phyloP scores from a whole-genome alignment of 768 basidiomycete species.

The Serpula lacrymans region DNA sequence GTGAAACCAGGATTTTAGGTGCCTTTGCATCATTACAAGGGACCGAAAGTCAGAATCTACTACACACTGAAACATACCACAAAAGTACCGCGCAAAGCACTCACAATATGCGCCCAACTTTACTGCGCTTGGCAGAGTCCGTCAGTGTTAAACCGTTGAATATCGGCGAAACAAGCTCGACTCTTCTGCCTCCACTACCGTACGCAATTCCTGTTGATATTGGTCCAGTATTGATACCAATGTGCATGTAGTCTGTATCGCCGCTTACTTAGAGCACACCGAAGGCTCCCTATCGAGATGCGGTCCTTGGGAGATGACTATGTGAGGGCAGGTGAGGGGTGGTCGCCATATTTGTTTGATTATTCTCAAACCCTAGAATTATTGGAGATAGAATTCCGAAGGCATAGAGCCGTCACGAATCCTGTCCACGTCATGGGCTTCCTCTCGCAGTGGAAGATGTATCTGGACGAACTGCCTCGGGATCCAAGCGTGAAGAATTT shows the following conservation, averaged over 20 bases:
- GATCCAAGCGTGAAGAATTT: slow-evolving; percentile 42
- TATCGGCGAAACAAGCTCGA: slow-evolving; percentile 57
- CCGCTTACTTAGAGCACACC: slow-evolving; percentile 75
- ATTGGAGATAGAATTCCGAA: slow-evolving; percentile 80
- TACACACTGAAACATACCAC: too few species aligned
- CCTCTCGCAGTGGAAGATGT: slow-evolving; percentile 91
- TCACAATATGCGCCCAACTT: slow-evolving; percentile 41
- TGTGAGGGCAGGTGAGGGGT: slow-evolving; percentile 64
- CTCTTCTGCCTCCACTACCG: slow-evolving; percentile 83
- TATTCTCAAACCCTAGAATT: background rate
- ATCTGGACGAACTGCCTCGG: slow-evolving; percentile 69
- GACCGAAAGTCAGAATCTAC: too few species aligned
- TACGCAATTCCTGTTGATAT: slow-evolving; percentile 32
- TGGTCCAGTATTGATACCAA: slow-evolving; percentile 1
- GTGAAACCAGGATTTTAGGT: too few species aligned
- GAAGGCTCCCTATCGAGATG: slow-evolving; percentile 71
- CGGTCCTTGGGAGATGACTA: slow-evolving; percentile 83
- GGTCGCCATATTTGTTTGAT: slow-evolving; percentile 1
- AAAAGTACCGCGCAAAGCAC: too few species aligned
- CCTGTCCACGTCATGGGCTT: slow-evolving; percentile 93
- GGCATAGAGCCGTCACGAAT: slow-evolving; percentile 77
- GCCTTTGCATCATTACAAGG: too few species aligned
- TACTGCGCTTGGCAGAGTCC: slow-evolving; percentile 52
- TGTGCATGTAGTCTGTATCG: slow-evolving; percentile 64
- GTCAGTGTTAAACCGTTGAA: slow-evolving; percentile 56